phyloP scores from a whole-genome alignment of 192 early-diverging fungal species.

The Coemansia sp. region DNA sequence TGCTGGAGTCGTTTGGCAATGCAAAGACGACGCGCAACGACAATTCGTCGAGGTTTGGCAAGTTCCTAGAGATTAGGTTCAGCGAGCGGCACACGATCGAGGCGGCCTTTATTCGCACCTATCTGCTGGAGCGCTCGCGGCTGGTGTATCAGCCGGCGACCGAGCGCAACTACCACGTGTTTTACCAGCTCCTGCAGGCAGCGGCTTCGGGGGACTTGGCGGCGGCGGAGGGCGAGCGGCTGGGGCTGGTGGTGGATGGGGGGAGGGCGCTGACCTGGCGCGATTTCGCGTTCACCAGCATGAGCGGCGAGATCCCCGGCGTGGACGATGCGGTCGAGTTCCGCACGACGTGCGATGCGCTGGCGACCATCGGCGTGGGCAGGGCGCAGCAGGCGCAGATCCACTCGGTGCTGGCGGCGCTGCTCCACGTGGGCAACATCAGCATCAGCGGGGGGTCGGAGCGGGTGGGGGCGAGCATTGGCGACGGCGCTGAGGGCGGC shows the following conservation, averaged over 20 bases:
- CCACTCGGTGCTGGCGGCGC: conserved; percentile 85
- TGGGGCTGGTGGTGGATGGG: conserved; percentile 14
- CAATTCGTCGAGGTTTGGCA: conserved; percentile 97
- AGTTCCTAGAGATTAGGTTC: conserved; percentile 98
- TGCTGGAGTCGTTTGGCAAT: conserved; percentile 99
- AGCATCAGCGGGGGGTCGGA: conserved; percentile 66
- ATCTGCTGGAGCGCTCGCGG: conserved; percentile 93
- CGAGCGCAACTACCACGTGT: conserved; percentile 99
- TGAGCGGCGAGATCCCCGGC: conserved; percentile 75
- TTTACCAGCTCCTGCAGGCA: conserved; percentile 97
- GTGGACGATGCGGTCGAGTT: conserved; percentile 95
- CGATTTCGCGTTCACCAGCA: conserved; percentile 84
- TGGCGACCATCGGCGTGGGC: conserved; percentile 83
- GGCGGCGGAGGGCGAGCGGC: neutral
- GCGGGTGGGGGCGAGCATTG: conserved; percentile 66
- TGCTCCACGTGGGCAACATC: conserved; percentile 96
- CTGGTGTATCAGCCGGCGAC: conserved; percentile 89
- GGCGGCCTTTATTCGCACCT: conserved; percentile 93
- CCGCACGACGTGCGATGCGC: conserved; percentile 77
- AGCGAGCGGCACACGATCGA: conserved; percentile 79
- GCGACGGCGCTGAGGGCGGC: conserved; percentile 63
- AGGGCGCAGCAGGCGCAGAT: conserved; percentile 83
- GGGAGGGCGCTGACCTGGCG: conserved; percentile 49
- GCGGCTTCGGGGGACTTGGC: conserved; percentile 63
- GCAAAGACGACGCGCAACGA: conserved; percentile 99